Evolutionary conservation across 139 green algal genomes (phyloP), one percentile per base, ranked within the genome.

Genomic region (Pleodorina starrii): DNA sequence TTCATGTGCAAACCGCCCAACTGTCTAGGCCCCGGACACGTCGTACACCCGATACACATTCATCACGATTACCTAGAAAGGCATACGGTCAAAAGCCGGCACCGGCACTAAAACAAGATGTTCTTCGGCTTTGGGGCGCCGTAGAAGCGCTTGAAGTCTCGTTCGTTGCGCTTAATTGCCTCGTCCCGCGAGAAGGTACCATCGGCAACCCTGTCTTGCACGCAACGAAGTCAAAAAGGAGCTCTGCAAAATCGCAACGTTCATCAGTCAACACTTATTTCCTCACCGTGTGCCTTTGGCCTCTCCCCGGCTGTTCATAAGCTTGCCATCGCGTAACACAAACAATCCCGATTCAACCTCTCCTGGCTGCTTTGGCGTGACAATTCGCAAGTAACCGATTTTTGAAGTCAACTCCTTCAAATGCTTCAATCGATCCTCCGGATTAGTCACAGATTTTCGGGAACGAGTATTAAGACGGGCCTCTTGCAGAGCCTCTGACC

Each of bases 101-200:
- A 66, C 54, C 29, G 29, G 54, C 54, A 25, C 78, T 74, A 94
- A 60, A 94, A 94, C 2, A 92, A 40, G n/a, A 90, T 90, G n/a
- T 88, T 82, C 42, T 91, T 91, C 35, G 89, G 71, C 81, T 86
- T 90, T 25, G 57, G 19, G 14, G 79, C 85, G 25, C 91, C 91
- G 21, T 91, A 92, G 66, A 94, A 90, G 3, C 91, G 72, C 86
- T 92, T 91, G 89, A 92, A 94, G 59, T 94, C 89, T n/a, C 79
- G 71, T 12, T 79, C 57, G 46, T 94, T 94, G 6, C 82, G 51
- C n/a, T 44, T 72, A 35, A 90, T 63, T 5, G 94, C 95, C 25
- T 98, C 96, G 0, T 96, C 89, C 84, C 94, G 93, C 38, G 73
- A 89, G 1, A 97, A 92, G 9, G 85, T 94, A 46, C 94, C 93